Base-by-base conservation (phyloP, 2,329 filamentous ascomycete genomes). In the Cercospora sp. region DNA sequence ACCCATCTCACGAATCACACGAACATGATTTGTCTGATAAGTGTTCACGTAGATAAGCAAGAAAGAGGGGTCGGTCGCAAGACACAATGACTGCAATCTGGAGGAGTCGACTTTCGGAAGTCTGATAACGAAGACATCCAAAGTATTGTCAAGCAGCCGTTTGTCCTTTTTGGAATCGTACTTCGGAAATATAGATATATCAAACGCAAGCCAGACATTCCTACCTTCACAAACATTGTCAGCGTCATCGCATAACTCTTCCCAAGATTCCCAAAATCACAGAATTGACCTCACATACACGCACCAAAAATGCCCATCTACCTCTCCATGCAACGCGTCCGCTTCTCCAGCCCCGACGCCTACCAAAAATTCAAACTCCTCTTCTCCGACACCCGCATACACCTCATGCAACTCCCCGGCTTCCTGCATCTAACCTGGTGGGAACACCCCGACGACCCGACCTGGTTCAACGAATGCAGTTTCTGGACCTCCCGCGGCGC, bases 271-370 rank as follows among this genome's bases (percentile, higher is more conserved):
- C 24, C 2, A 24, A 24, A 24, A 24, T 24, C 24, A 24, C 24
- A 24, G 24, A 24, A 24, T 24, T 28, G 28, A 28, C 4, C 30
- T 9, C 8, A 30, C 8, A 30, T 7, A 30, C 30, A 30, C 30
- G 30, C 30, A 30, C n/a, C 34, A 28, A 55, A 7, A 32, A 66
- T 66, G 64, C 64, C 64, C 7, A 66, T 66, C 45, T 66, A 66
- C 57, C 57, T 66, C 37, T 32, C 24, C 57, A 66, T 66, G 64
- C 64, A 66, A 55, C 64, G 64, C 55, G 64, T 66, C 64, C 64
- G 64, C 57, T 66, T 66, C 64, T 66, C 64, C 12, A 37, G 21
- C 32, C 57, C 64, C 1, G 64, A 66, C 32, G 64, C 64, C n/a
- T 66, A 66, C 40, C 13, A 37, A n/a, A 66, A 66, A 43, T 66